A percentile compares a stretch with the other conserved stretches of the same genome.
These are phyloP conservation scores for Euphorbia pulcherrima DNA, from an alignment of 345 rosid genomes.

Conservation along the genomic window DNA sequence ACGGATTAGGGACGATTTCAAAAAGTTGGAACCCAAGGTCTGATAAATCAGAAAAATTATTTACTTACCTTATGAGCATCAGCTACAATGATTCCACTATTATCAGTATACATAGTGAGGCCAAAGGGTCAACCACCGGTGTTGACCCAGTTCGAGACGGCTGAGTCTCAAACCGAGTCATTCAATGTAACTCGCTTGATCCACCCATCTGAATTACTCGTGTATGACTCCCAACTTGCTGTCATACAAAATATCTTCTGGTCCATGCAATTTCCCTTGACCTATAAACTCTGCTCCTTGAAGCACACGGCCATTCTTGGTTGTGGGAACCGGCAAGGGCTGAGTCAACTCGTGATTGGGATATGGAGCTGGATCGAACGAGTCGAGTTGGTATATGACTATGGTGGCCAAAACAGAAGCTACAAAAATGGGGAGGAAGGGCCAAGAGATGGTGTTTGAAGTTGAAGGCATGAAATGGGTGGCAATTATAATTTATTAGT, in stretches of 20 bases:
- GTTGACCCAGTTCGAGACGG: conserved; percentile 54
- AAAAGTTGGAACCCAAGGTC: no score
- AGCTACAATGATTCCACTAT: conserved; percentile 53
- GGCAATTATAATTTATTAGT: not conserved
- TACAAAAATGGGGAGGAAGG: not conserved
- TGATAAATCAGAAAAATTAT: no score
- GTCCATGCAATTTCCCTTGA: conserved; percentile 33
- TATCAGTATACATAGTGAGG: conserved; percentile 34
- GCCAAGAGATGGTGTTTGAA: not conserved
- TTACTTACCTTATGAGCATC: conserved; percentile 74
- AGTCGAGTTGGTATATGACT: conserved; percentile 26
- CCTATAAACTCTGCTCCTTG: conserved; percentile 51
- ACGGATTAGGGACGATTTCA: no score
- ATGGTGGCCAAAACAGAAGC: not conserved
- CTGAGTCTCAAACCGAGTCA: conserved; percentile 35
- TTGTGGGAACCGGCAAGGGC: conserved; percentile 18
- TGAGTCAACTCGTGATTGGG: conserved; percentile 38
- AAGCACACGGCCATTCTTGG: conserved; percentile 31
- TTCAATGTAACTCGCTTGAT: conserved; percentile 54
- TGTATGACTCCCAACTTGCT: conserved; percentile 34
- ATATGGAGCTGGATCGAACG: conserved; percentile 46
- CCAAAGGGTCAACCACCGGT: conserved; percentile 92
- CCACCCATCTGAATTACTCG: conserved; percentile 80
- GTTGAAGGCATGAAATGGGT: not conserved
- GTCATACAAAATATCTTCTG: conserved; percentile 65